These are phyloP conservation scores for Colletotrichum sojae DNA, from an alignment of 2,329 filamentous ascomycete species.

Conservation along the genomic window DNA sequence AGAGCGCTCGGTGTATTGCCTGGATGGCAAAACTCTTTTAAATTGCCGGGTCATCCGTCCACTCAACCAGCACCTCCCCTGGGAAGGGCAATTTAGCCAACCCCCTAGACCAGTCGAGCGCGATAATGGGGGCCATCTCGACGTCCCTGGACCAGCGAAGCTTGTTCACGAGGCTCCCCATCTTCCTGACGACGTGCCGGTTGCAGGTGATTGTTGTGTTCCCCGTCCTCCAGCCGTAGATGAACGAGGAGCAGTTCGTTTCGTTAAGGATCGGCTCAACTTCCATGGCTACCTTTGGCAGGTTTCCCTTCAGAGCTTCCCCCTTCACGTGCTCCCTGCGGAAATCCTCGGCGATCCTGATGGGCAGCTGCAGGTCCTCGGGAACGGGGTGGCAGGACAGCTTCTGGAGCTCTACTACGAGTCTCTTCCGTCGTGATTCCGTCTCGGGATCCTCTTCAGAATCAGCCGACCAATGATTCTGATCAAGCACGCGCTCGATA, in stretches of 20 bases:
- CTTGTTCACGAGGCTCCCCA: conserved; percentile 31
- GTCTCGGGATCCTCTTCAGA: conserved; percentile 12
- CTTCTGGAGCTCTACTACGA: conserved; percentile 49
- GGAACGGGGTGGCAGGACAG: conserved; percentile 52
- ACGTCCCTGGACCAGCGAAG: conserved; percentile 32
- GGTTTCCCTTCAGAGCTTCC: conserved; percentile 38
- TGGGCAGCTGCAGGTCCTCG: conserved; percentile 51
- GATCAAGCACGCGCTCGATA: conserved; percentile 11
- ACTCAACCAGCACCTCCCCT: conserved; percentile 26
- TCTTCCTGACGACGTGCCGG: conserved; percentile 18
- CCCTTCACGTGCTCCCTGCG: conserved; percentile 43
- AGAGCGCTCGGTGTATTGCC: no score
- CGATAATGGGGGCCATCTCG: conserved; percentile 22
- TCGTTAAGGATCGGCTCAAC: conserved; percentile 51
- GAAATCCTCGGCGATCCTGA: conserved; percentile 46
- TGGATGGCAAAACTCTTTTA: no score
- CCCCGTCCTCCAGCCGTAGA: conserved; percentile 55
- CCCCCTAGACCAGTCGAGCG: conserved; percentile 34
- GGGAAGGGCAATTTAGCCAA: conserved; percentile 31
- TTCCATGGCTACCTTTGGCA: conserved; percentile 49
- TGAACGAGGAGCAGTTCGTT: conserved; percentile 55
- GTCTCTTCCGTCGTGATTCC: conserved; percentile 7
- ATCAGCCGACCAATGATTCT: conserved; percentile 10
- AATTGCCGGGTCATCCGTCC: background rate
- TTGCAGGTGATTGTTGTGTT: conserved; percentile 56